These are phyloP conservation scores for Blechomonas ayalai DNA, from an alignment of 208 protist genomes.

Conservation along the genomic window DNA sequence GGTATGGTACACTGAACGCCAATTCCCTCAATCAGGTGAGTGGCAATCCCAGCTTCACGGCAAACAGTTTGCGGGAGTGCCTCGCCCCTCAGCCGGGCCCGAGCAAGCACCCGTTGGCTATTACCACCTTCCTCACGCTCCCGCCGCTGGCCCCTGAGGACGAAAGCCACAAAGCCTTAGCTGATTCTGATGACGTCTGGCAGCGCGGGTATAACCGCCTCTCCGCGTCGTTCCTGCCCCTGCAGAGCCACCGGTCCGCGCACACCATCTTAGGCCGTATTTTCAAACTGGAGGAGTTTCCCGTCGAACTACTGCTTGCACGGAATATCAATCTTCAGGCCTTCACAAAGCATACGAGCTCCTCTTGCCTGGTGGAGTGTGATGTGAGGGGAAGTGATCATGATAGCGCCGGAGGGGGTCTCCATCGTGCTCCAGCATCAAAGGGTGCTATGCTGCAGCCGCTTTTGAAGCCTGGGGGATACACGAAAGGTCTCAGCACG, in stretches of 20 bases:
- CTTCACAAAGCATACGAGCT: neutral
- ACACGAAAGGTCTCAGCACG: no score
- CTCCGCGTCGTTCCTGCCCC: conserved; percentile 48
- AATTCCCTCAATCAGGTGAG: conserved; percentile 69
- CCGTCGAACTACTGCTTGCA: conserved; percentile 27
- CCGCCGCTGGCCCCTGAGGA: conserved; percentile 18
- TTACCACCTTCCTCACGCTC: conserved; percentile 24
- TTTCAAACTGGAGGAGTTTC: conserved; percentile 42
- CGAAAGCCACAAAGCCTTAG: conserved; percentile 8
- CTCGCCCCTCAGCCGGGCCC: neutral
- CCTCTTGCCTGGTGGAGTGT: no score
- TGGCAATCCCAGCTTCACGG: conserved; percentile 34
- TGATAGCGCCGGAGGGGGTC: neutral
- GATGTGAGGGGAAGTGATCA: neutral
- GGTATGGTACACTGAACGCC: conserved; percentile 81
- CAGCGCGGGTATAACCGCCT: conserved; percentile 61
- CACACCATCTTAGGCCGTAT: conserved; percentile 58
- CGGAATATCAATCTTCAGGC: conserved; percentile 18
- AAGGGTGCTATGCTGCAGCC: conserved; percentile 2
- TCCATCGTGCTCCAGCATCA: no score
- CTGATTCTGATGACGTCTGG: conserved; percentile 30
- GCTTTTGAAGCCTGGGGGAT: conserved; percentile 11
- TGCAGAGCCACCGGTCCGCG: conserved; percentile 17
- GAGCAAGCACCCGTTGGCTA: no score
- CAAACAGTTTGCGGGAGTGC: conserved; percentile 18